Conservation (phyloP, 495 filamentous ascomycete genomes). For the Talaromyces adpressus region DNA sequence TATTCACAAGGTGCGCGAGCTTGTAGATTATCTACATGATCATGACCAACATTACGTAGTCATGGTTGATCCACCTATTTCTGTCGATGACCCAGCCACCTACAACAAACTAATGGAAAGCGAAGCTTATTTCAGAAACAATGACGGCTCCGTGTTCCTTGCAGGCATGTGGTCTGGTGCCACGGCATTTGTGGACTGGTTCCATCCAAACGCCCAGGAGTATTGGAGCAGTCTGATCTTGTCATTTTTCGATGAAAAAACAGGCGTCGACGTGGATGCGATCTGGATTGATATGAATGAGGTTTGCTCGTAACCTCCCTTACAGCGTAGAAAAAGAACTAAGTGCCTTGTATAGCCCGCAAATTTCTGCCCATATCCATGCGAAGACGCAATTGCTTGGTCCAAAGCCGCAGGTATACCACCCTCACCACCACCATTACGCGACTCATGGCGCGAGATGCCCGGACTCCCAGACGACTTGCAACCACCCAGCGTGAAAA, state of each 20-base stretch:
- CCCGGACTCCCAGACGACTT: conserved; percentile 68
- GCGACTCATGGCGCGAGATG: conserved; percentile 48
- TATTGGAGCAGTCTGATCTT: conserved; percentile 14
- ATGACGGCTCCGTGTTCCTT: conserved; percentile 13
- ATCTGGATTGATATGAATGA: conserved; percentile 25
- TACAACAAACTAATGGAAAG: conserved; percentile 9
- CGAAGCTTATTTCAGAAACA: conserved; percentile 14
- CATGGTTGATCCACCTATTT: conserved; percentile 20
- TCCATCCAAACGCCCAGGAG: conserved; percentile 14
- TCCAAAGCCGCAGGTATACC: conserved; percentile 52
- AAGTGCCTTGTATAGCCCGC: conserved; percentile 17
- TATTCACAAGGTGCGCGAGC: conserved; percentile 9
- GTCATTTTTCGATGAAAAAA: conserved; percentile 6
- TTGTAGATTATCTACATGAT: conserved; percentile 15
- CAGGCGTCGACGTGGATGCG: conserved; percentile 13
- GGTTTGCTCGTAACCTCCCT: background rate
- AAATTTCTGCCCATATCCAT: conserved; percentile 71
- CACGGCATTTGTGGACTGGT: conserved; percentile 22
- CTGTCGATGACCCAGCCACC: conserved; percentile 8
- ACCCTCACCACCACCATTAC: conserved; percentile 55
- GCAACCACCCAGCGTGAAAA: conserved; percentile 42
- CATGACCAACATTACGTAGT: conserved; percentile 17
- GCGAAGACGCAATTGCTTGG: conserved; percentile 50
- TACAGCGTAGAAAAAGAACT: too few species aligned
- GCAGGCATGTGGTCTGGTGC: conserved; percentile 20